phyloP scores from a whole-genome alignment of 768 basidiomycete species.

The Leccinellum luteum region DNA sequence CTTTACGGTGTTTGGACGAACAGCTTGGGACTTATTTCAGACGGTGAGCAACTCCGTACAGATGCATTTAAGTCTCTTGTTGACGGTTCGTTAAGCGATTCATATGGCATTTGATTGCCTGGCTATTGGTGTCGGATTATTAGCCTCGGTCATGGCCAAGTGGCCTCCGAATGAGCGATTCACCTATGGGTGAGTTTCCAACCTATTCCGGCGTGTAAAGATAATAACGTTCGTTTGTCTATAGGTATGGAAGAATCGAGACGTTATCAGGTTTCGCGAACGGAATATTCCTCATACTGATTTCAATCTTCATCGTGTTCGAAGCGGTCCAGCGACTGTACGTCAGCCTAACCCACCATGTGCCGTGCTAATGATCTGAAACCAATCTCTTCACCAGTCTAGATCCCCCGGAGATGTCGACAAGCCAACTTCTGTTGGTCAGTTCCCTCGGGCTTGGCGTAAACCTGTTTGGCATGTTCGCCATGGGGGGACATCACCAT shows the following conservation, averaged over 20 bases:
- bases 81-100: conserved; percentile 61
- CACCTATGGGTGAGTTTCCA: conserved; percentile 79
- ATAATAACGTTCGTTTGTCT: not conserved
- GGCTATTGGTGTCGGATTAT: conserved; percentile 92
- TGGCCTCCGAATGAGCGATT: conserved; percentile 95
- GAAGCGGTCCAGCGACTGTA: conserved; percentile 95
- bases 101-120: conserved; percentile 99
- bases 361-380: not conserved
- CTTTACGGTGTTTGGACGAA: conserved; percentile 98
- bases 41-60: conserved; percentile 56
- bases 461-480: conserved; percentile 98
- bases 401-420: conserved; percentile 98
- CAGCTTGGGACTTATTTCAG: conserved; percentile 92
- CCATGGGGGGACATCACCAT: conserved; percentile 95
- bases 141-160: conserved; percentile 96
- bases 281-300: conserved; percentile 88
- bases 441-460: conserved; percentile 88
- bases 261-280: conserved; percentile 98
- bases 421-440: conserved; percentile 85
- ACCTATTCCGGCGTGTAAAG: not conserved
- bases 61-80: not conserved
- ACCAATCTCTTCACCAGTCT: conserved; percentile 43
- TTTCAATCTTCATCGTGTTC: conserved; percentile 97
- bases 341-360: conserved; percentile 25
- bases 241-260: conserved; percentile 91